Evolutionary conservation across 495 filamentous ascomycete species (phyloP), one percentile per base, ranked within the genome.

Genomic region (Aspergillus campestris): DNA sequence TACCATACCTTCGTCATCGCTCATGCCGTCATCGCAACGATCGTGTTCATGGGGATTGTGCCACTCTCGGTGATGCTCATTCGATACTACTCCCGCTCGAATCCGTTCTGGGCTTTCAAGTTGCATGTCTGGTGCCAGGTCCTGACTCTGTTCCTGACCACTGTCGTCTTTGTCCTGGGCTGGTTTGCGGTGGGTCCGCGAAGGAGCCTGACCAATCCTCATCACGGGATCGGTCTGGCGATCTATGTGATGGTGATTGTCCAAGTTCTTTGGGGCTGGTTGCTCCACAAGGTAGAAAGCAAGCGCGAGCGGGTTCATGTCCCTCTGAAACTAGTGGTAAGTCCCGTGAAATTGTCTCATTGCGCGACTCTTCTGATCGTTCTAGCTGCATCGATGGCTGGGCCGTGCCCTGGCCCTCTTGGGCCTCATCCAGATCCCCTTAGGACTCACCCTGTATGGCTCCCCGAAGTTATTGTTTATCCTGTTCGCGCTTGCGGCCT

Each of bases 391-490:
- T 64, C 83, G 88, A 52, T 95, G 91, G 89, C 59, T 89, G 36
- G 92, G 92, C 31, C 76, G 89, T 30, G 67, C 67, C 0, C 77
- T 90, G 40, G 82, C 82, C 7, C 59, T 97, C 28, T 68, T 98
- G 5, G 92, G 85, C 5, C 75, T 98, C 42, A 75, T 84, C 7
- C 94, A 98, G 60, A 81, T 97, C 24, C 86, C 91, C 1, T 69
- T 97, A 1, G 92, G 92, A 0, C 74, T 98, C 40, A 90, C 89
- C 4, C 74, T 98, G 8, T 98, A 96, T 55, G 92, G 92, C 11
- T 92, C 89, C 30, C 92, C 94, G 10, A 79, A 85, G 59, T 68
- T 69, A 9, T 70, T 88, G 0, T 98, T 98, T 59, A 82, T 97
- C 45, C 70, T 96, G 5, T 98, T 83, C 56, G 72, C 91, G 0